phyloP scores from a whole-genome alignment of 352 stramenopile species.

The Pelagophyceae sp. region DNA sequence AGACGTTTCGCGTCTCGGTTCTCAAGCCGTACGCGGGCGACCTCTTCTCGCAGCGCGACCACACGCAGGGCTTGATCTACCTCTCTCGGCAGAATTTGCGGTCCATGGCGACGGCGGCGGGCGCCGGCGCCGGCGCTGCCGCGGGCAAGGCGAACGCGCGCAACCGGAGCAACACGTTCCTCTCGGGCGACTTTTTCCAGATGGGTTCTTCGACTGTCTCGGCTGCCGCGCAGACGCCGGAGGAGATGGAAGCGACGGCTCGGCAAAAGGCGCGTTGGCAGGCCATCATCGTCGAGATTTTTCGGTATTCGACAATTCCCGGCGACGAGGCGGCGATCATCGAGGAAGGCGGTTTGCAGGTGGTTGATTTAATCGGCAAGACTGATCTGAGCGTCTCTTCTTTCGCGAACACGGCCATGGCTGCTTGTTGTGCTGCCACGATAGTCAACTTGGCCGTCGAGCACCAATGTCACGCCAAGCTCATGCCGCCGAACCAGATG shows the following conservation, averaged over 20 bases:
- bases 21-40: constrained; percentile 58
- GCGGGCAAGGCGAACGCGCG: constrained; percentile 3
- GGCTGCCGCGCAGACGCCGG: background rate
- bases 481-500: constrained; percentile 1
- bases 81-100: constrained; percentile 27
- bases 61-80: constrained; percentile 76
- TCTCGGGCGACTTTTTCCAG: constrained; percentile 16
- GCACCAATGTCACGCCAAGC: constrained; percentile 30
- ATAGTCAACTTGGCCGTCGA: constrained; percentile 66
- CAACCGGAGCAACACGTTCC: constrained; percentile 19
- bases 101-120: constrained; percentile 14
- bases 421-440: constrained; percentile 63
- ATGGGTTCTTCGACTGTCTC: background rate
- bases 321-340: constrained; percentile 66
- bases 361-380: constrained; percentile 55
- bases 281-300: constrained; percentile 26
- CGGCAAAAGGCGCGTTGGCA: constrained; percentile 11
- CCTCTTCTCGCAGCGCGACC: constrained; percentile 64
- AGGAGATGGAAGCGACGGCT: background rate
- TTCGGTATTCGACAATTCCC: constrained; percentile 36
- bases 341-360: constrained; percentile 56
- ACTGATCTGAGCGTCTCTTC: constrained; percentile 64
- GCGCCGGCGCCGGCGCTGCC: background rate
- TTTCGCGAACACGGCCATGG: constrained; percentile 20
- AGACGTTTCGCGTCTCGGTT: background rate